These are phyloP conservation scores for Pezicula carpinea DNA, from an alignment of 2,329 filamentous ascomycete genomes.

Conservation along the genomic window DNA sequence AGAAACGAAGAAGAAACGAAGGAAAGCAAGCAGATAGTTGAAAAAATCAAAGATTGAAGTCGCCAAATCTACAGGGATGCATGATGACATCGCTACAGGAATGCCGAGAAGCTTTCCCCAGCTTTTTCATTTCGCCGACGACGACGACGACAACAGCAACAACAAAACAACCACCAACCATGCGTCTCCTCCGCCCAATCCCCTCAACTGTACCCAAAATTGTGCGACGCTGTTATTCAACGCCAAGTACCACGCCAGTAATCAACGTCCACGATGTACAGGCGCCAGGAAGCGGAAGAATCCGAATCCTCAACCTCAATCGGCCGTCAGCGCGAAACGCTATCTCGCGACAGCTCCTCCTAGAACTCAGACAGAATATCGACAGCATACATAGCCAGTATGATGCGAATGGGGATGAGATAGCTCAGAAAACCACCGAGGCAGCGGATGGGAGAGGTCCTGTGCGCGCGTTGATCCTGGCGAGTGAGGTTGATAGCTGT, in stretches of 20 bases:
- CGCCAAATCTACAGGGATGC: neutral
- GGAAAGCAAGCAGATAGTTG: too few relatives aligned
- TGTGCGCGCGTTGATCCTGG: conserved; percentile 78
- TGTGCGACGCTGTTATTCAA: conserved; percentile 9
- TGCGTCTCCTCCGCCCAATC: conserved; percentile 6
- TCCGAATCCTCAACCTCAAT: conserved; percentile 85
- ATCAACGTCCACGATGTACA: conserved; percentile 15
- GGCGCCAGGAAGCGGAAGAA: conserved; percentile 53
- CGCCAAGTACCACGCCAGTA: conserved; percentile 6
- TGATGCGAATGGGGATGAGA: conserved; percentile 48
- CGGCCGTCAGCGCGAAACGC: conserved; percentile 83
- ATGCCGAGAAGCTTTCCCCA: neutral
- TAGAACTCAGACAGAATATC: conserved; percentile 67
- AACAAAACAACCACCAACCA: neutral
- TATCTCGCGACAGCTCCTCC: conserved; percentile 74
- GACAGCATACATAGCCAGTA: conserved; percentile 65
- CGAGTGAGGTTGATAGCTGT: conserved; percentile 76
- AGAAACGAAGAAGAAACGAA: neutral
- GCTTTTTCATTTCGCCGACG: neutral
- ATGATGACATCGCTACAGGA: neutral
- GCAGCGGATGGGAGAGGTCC: conserved; percentile 43
- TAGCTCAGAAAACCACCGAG: conserved; percentile 37
- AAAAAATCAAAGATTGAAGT: neutral
- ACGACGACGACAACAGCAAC: neutral
- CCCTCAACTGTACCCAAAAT: conserved; percentile 9